These are phyloP conservation scores for Gryganskiella cystojenkinii DNA, from an alignment of 192 early-diverging fungal species.

Conservation along the genomic window DNA sequence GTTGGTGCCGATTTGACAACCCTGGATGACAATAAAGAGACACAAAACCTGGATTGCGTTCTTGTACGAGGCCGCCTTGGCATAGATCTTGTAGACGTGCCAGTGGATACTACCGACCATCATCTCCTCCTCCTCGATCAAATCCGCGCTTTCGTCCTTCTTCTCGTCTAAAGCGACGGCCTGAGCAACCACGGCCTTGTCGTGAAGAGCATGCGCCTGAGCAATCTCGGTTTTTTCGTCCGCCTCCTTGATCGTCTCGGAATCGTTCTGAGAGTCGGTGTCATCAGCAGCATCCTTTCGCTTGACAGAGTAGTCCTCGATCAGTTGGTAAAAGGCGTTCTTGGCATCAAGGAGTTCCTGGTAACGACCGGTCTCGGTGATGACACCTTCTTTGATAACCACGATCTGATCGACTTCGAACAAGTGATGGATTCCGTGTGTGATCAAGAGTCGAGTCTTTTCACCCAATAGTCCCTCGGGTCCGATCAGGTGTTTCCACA, in stretches of 20 bases:
- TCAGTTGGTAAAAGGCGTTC: constrained; percentile 69
- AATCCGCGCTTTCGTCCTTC: constrained; percentile 43
- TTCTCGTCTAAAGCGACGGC: constrained; percentile 8
- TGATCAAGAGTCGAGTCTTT: constrained; percentile 86
- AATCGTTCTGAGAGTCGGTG: neutral
- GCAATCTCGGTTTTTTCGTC: neutral
- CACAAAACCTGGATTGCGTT: constrained; percentile 3
- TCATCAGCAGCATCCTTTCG: constrained; percentile 4
- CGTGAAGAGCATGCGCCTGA: constrained; percentile 5
- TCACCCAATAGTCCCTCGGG: constrained; percentile 78
- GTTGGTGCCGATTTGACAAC: constrained; percentile 36
- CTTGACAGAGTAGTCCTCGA: constrained; percentile 72
- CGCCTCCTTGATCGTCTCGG: constrained; percentile 5
- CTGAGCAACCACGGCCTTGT: constrained; percentile 26
- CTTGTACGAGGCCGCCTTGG: constrained; percentile 57
- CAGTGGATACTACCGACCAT: constrained; percentile 82
- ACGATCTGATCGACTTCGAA: constrained; percentile 70
- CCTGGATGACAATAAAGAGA: constrained; percentile 17
- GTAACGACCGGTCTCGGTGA: constrained; percentile 72
- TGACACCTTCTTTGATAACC: constrained; percentile 72
- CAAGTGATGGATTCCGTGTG: constrained; percentile 80
- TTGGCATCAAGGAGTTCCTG: constrained; percentile 66
- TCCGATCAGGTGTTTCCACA: constrained; percentile 63
- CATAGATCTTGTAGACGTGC: constrained; percentile 82
- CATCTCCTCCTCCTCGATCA: constrained; percentile 84